Evolutionary conservation across 1,284 basidiomycete genomes (phyloP), one percentile per base, ranked within the genome.

Genomic region (Sanguinoderma infundibulare): DNA sequence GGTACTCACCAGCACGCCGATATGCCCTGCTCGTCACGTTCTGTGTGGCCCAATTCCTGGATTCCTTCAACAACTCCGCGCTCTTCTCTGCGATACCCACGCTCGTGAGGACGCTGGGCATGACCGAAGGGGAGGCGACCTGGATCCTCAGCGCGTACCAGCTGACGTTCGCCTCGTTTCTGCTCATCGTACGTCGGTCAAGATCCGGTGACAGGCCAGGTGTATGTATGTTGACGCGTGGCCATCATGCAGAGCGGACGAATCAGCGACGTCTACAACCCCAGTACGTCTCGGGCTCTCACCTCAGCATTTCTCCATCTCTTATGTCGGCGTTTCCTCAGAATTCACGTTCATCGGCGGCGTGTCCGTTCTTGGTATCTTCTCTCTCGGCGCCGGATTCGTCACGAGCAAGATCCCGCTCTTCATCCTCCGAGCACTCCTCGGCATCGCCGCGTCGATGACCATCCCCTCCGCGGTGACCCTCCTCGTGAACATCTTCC

Each of bases 401-500:
- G 65, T 73, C 12, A 56, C 65, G 34, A 60, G 68, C 50, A 68
- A 75, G 53, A 72, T 78, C 22, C 64, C 69, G 9, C 66, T 77
- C 40, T 69, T 78, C 17, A 67, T 77, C 30, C 67, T 79, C n/a
- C 71, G 77, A 30, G 77, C 77, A 8, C 26, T 62, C 9, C 53
- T 47, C 22, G 61, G 61, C n/a, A 49, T 62, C 7, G 74, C 63
- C 22, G 74, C 69, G 12, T 68, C 74, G 15, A 53, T 76, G 42
- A 75, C 70, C 9, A 75, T 80, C 34, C 78, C 79, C 1, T 78
- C 79, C 1, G 74, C 79, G 0, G 67, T 78, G 35, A 66, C 74
- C n/a, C 67, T 81, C 32, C 73, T 81, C 34, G 72, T 79, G n/a
- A 66, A 72, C 20, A 63, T 79, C 55, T 80, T 74, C 68, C 74